A percentile compares a stretch with the other conserved stretches of the same genome.
These are phyloP conservation scores for Chrysosporium queenslandicum DNA, from an alignment of 2,329 filamentous ascomycete genomes.

Conservation along the genomic window DNA sequence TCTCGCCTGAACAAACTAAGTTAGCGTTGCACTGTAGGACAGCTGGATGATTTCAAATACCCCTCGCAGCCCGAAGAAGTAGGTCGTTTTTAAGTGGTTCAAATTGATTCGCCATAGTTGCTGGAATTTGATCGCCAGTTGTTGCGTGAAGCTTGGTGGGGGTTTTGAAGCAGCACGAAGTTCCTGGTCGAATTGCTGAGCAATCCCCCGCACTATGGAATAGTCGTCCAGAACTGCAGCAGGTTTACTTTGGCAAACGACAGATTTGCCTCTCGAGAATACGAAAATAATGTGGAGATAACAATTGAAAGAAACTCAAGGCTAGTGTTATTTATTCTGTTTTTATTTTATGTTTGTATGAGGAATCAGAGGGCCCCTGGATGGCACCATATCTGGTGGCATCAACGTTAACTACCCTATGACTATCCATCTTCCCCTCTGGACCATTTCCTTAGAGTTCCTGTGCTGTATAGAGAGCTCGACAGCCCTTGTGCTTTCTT, in stretches of 20 bases:
- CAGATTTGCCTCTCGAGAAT: too few species aligned
- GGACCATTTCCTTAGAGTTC: constrained; percentile 32
- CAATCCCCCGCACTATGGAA: too few species aligned
- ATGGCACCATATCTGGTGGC: too few species aligned
- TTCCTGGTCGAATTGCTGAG: background rate
- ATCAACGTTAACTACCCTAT: too few species aligned
- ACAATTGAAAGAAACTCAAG: background rate
- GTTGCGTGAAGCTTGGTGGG: background rate
- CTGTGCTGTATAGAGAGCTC: constrained; percentile 30
- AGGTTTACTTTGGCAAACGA: background rate
- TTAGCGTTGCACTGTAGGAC: background rate
- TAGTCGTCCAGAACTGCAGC: background rate
- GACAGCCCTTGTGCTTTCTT: constrained; percentile 27
- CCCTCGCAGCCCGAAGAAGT: constrained; percentile 78
- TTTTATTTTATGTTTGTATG: background rate
- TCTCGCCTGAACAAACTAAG: constrained; percentile 53
- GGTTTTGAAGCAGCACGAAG: background rate
- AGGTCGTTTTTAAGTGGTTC: constrained; percentile 86
- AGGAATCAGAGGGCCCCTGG: background rate
- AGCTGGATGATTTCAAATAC: constrained; percentile 38
- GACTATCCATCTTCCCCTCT: constrained; percentile 23
- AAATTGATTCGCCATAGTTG: constrained; percentile 41
- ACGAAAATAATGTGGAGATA: background rate
- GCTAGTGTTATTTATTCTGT: background rate
- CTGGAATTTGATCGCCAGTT: background rate